phyloP scores from a whole-genome alignment of 768 basidiomycete genomes.

The Rhizopogon vesiculosus region DNA sequence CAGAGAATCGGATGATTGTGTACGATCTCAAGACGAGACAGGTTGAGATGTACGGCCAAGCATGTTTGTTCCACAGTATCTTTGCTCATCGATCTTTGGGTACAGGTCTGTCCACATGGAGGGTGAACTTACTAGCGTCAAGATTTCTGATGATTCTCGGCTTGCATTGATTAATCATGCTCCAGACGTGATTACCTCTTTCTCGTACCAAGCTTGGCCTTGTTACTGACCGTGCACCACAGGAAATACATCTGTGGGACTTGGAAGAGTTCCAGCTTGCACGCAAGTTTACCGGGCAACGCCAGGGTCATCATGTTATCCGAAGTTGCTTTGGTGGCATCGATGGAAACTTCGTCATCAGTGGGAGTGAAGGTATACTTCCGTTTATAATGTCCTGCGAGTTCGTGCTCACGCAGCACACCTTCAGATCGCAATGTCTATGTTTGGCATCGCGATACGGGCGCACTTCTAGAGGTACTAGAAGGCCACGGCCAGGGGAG shows the following conservation, averaged over 20 bases:
- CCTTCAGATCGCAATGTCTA: constrained; percentile 84
- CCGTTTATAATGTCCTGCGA: not conserved
- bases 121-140: constrained; percentile 85
- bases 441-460: constrained; percentile 90
- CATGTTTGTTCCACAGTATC: constrained; percentile 7
- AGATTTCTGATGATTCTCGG: constrained; percentile 80
- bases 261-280: constrained; percentile 63
- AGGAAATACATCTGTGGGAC: constrained; percentile 93
- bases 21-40: constrained; percentile 71
- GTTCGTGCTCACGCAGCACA: constrained; percentile 8
- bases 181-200: constrained; percentile 62
- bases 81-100: constrained; percentile 7
- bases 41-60: constrained; percentile 55
- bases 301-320: constrained; percentile 80
- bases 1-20: constrained; percentile 65
- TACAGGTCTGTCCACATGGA: constrained; percentile 60
- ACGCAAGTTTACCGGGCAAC: constrained; percentile 83
- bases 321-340: constrained; percentile 92
- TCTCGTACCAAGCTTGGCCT: not conserved
- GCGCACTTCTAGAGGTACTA: constrained; percentile 79
- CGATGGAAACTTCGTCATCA: constrained; percentile 83
- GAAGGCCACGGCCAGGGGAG: constrained; percentile 84
- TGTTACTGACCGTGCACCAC: constrained; percentile 7
- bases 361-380: constrained; percentile 87
- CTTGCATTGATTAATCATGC: constrained; percentile 85